Evolutionary conservation across 257 asterid genomes (phyloP).

Genomic region (Capsicum chinense): DNA sequence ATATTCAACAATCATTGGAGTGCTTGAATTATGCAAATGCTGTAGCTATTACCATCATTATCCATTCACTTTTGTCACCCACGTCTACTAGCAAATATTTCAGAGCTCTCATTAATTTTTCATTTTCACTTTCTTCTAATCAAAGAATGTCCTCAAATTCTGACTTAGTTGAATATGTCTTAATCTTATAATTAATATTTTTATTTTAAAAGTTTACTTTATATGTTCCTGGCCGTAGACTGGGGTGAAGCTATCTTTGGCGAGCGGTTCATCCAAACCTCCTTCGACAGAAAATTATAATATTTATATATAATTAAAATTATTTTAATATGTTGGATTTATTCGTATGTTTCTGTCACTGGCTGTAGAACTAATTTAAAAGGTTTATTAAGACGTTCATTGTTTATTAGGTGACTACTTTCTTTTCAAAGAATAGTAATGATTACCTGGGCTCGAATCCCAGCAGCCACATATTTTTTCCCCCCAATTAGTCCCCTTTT

Average conservation of each 20-base stretch:
- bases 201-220: not conserved
- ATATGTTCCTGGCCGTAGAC: not conserved
- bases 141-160: not conserved
- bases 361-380: not conserved
- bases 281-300: no score
- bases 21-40: slow-evolving; percentile 27
- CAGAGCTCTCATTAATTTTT: not conserved
- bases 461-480: slow-evolving; percentile 75
- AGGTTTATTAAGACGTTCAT: not conserved
- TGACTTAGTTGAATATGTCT: not conserved
- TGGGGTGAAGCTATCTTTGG: no score
- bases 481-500: no score
- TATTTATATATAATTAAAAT: no score
- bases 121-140: not conserved
- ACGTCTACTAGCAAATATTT: slow-evolving; percentile 18
- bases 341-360: no score
- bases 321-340: no score
- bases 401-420: not conserved
- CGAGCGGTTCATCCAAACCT: no score
- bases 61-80: slow-evolving; percentile 28
- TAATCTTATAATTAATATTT: not conserved
- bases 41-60: slow-evolving; percentile 26
- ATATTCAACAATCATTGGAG: slow-evolving; percentile 29
- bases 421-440: fast-evolving
- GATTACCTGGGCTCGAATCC: slow-evolving; percentile 96